Evolutionary conservation across 208 protist genomes (phyloP).

Genomic region (Spironucleus salmonicida): DNA sequence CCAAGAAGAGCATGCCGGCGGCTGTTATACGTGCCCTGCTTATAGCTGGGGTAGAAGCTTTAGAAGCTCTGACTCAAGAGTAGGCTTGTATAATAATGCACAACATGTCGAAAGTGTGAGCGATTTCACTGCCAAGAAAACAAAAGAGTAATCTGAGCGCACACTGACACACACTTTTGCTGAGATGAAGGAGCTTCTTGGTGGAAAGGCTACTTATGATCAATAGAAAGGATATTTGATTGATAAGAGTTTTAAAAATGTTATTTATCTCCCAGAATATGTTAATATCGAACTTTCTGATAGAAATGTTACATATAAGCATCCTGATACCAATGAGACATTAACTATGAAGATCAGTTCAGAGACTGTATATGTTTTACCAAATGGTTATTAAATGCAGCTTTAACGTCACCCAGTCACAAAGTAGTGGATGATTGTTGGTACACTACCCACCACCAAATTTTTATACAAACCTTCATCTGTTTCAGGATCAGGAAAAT

Average conservation of each 20-base stretch:
- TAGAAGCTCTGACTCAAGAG: neutral
- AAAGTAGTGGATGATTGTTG: slow-evolving; percentile 36
- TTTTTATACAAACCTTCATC: slow-evolving; percentile 43
- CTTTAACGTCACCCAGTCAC: slow-evolving; percentile 33
- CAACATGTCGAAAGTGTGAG: slow-evolving; percentile 2
- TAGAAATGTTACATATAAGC: slow-evolving; percentile 28
- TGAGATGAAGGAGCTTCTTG: slow-evolving; percentile 18
- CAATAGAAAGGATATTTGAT: slow-evolving; percentile 35
- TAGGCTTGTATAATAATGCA: neutral
- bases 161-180: slow-evolving; percentile 24
- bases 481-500: slow-evolving; percentile 48
- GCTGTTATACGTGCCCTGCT: slow-evolving; percentile 32
- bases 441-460: slow-evolving; percentile 12
- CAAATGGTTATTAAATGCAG: slow-evolving; percentile 43
- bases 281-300: slow-evolving; percentile 34
- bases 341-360: slow-evolving; percentile 30
- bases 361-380: slow-evolving; percentile 42
- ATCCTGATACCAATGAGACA: slow-evolving; percentile 20
- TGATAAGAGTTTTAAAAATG: slow-evolving; percentile 35
- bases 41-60: slow-evolving; percentile 38
- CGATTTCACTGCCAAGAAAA: slow-evolving; percentile 16
- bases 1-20: slow-evolving; percentile 49
- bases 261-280: slow-evolving; percentile 42
- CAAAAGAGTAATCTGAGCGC: neutral
- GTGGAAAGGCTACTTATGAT: neutral